Base-by-base conservation (phyloP, 192 early-diverging fungal species). In the Helicostylum pulchrum region DNA sequence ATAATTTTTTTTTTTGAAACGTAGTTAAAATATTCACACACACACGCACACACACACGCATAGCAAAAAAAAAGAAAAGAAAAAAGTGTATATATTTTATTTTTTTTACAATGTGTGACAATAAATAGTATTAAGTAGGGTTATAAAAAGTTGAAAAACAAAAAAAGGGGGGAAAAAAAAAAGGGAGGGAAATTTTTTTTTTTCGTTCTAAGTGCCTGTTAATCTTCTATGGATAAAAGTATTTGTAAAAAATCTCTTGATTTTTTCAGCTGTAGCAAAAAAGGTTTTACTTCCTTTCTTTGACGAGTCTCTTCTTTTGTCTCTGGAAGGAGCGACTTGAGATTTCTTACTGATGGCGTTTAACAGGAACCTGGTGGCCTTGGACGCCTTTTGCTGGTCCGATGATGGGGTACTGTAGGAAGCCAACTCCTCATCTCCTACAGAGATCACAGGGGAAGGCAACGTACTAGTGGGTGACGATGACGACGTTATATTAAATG, bases 341-440 rank as follows among this genome's bases (percentile, higher is more conserved):
- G 54, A 56, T 17, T 56, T 56, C 34, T 34, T 56, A 34, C 36
- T 30, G 34, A 56, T 32, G 31, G 54, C 54, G 34, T 56, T 30
- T 32, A 56, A 56, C 36, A 56, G 2, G 10, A 56, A 56, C 17
- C 34, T 26, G 9, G 54, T 56, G 31, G 54, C 54, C 14, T 56
- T 56, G 4, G 31, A 56, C 8, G 54, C 54, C 31, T 34, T 56
- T 56, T 56, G 54, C 8, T 56, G 31, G 9, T 39, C 36, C 6
- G 36, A 6, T 39, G 36, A 39, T 9, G 54, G 54, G n/a, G 31
- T 17, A 17, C 31, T 55, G 20, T 56, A 56, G 14, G 54, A 56
- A 56, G 54, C 54, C 54, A 56, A 56, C 54, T 56, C 54, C 31
- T 56, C 54, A 56, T 56, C 54, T 56, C 54, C 54, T 30, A 56